Base-by-base conservation (phyloP, 202 grass and related monocot genomes). In the Brachypodium distachyon region DNA sequence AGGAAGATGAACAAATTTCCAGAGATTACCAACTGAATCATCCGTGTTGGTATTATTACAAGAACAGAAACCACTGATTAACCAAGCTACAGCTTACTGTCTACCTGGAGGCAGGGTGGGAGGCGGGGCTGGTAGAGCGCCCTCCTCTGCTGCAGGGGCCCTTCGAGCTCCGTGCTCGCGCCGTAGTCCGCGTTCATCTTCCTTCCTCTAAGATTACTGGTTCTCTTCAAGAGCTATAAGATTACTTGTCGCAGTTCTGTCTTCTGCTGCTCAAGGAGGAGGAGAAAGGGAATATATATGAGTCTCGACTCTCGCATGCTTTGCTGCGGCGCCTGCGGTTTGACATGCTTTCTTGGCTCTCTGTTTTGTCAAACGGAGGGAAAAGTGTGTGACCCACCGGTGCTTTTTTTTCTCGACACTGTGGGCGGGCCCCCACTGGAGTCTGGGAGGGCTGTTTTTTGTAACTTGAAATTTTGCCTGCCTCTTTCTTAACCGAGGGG, bases 91-190 rank as follows among this genome's bases (percentile, higher is more conserved):
- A n/a, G n/a, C n/a, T n/a, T n/a, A n/a, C n/a, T n/a, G n/a, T n/a
- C n/a, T n/a, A 90, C 90, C 90, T 85, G 84, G 39, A 93, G 90
- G 84, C 87, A 93, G 3, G 87, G 87, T 1, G 90, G 90, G 27
- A 93, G 76, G 70, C 40, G 52, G 29, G 90, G 90, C 71, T 76
- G 80, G 84, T 93, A 78, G 29, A 83, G 61, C 18, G 87, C 61
- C 79, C 90, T 61, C 73, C 85, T 31, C 28, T 84, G 81, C 77
- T 93, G 90, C 28, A 93, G 81, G 18, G 81, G 82, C 34, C 85
- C 90, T 40, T 84, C 87, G 57, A 90, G 75, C 72, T 85, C 90
- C 75, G 78, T 87, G 6, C 87, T 53, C 6, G 60, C 84, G 22
- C 90, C 90, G 39, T 90, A 93, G 61, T 93, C 90, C 2, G 80